A percentile compares a stretch with the other conserved stretches of the same genome.
Conservation (phyloP, 306 rosid genomes). For the Castanospermum australe region DNA sequence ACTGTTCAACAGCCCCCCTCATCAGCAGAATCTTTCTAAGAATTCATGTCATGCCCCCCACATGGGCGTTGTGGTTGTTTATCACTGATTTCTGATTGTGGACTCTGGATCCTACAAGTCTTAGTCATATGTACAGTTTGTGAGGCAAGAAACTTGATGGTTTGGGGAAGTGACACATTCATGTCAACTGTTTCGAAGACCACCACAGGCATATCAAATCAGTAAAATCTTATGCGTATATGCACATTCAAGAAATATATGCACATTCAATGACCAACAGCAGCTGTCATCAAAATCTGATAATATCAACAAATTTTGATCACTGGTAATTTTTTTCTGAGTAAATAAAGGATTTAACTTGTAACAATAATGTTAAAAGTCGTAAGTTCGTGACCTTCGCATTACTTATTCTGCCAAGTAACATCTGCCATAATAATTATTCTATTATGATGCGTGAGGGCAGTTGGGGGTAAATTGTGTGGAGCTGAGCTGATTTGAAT, state of each 20-base stretch:
- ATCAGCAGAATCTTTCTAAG: slow-evolving; percentile 24
- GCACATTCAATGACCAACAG: background rate
- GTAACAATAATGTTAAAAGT: background rate
- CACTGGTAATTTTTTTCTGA: background rate
- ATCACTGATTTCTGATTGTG: slow-evolving; percentile 5
- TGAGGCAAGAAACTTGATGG: background rate
- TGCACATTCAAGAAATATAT: background rate
- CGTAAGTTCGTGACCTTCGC: no score
- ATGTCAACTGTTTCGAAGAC: background rate
- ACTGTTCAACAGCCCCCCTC: slow-evolving; percentile 20
- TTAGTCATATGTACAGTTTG: slow-evolving; percentile 6
- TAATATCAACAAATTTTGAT: background rate
- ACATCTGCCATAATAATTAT: background rate
- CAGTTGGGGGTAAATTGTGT: slow-evolving; percentile 3
- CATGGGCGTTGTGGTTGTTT: slow-evolving; percentile 25
- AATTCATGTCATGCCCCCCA: slow-evolving; percentile 43
- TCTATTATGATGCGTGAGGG: background rate
- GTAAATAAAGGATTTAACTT: background rate
- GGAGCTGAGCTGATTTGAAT: background rate
- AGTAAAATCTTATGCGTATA: background rate
- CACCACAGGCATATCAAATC: background rate
- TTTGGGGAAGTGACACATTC: slow-evolving; percentile 16
- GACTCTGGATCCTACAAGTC: background rate
- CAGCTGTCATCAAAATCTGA: background rate
- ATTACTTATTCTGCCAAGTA: background rate